phyloP scores from a whole-genome alignment of 2,329 filamentous ascomycete genomes.

The Cordyceps cicadae region DNA sequence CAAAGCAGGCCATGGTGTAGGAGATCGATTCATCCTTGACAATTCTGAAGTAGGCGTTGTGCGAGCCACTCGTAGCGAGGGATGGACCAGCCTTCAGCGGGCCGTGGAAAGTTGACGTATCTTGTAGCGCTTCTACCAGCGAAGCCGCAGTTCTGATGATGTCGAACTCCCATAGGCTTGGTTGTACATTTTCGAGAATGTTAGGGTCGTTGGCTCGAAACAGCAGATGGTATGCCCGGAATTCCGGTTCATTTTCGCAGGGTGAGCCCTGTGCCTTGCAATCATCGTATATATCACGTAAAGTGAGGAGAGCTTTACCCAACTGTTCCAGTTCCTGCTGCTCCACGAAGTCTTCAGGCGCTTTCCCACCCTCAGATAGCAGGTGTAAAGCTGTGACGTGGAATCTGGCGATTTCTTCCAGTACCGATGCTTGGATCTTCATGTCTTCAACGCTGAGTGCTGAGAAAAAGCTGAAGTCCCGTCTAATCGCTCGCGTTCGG shows the following conservation, averaged over 20 bases:
- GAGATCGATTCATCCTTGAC: slow-evolving; percentile 49
- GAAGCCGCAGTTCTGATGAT: slow-evolving; percentile 54
- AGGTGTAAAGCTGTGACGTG: slow-evolving; percentile 59
- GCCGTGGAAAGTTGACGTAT: slow-evolving; percentile 47
- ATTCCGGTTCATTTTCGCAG: slow-evolving; percentile 58
- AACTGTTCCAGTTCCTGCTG: slow-evolving; percentile 62
- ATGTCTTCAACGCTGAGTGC: slow-evolving; percentile 49
- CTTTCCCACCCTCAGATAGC: slow-evolving; percentile 47
- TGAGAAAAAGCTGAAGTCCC: slow-evolving; percentile 61
- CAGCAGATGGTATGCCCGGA: slow-evolving; percentile 56
- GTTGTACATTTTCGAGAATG: slow-evolving; percentile 44
- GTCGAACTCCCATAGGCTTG: slow-evolving; percentile 43
- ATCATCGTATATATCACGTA: slow-evolving; percentile 59
- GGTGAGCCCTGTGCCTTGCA: slow-evolving; percentile 48
- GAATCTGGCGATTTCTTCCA: slow-evolving; percentile 59
- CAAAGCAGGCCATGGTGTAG: slow-evolving; percentile 63
- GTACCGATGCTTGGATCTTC: slow-evolving; percentile 50
- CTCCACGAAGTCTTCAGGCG: slow-evolving; percentile 53
- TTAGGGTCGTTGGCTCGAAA: slow-evolving; percentile 53
- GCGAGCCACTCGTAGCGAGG: slow-evolving; percentile 41
- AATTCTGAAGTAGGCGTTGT: slow-evolving; percentile 51
- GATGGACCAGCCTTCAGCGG: slow-evolving; percentile 44
- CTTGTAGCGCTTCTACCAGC: slow-evolving; percentile 53
- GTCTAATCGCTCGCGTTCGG: slow-evolving; percentile 56
- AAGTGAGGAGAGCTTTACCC: slow-evolving; percentile 54